phyloP scores from a whole-genome alignment of 106 monocot genomes.

The Platanthera guangdongensis region DNA sequence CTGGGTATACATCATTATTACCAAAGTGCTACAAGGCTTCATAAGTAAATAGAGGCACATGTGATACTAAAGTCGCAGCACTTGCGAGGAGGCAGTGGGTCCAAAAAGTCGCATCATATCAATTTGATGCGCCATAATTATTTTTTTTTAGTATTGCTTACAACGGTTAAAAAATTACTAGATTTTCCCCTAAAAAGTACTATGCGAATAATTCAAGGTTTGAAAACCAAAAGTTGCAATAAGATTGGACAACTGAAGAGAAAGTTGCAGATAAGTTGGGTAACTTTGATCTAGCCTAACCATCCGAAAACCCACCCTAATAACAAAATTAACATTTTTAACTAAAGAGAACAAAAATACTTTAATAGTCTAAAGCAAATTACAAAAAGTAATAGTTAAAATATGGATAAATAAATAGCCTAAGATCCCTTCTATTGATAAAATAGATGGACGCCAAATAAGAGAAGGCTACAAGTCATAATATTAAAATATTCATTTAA shows the following conservation, averaged over 20 bases:
- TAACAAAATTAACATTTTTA: neutral
- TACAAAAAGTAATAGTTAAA: neutral
- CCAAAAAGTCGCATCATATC: too few species aligned
- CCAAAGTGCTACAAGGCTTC: too few species aligned
- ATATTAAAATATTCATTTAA: neutral
- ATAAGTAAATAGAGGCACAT: too few species aligned
- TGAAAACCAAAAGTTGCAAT: neutral
- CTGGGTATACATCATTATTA: too few species aligned
- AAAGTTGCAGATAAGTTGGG: neutral
- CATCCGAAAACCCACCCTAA: neutral
- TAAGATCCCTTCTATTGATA: neutral
- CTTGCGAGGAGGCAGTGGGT: too few species aligned
- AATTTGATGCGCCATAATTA: neutral
- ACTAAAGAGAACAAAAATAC: neutral
- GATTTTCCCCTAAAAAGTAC: neutral
- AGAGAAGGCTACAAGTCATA: neutral
- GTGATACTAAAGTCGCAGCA: too few species aligned
- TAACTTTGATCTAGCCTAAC: neutral
- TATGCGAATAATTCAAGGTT: neutral
- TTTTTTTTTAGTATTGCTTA: neutral
- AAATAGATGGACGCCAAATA: neutral
- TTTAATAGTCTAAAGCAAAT: neutral
- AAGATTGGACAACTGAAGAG: neutral
- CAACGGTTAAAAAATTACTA: neutral
- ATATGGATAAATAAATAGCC: neutral